phyloP scores from a whole-genome alignment of 495 filamentous ascomycete genomes.

The Opeltia flavorubescens region DNA sequence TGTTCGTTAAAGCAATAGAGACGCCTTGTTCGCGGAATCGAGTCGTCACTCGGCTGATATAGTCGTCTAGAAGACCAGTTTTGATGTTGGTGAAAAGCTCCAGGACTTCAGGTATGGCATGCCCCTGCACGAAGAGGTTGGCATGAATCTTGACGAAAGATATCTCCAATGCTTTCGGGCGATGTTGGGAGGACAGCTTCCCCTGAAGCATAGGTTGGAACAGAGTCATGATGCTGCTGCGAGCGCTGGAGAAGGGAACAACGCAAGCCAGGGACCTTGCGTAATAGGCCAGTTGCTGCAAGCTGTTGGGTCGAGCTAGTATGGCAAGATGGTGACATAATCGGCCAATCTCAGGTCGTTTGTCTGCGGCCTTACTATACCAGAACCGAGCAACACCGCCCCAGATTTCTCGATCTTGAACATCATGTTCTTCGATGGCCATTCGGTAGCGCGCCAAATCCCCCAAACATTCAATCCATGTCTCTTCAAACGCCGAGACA shows the following conservation, averaged over 20 bases:
- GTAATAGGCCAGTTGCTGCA: conserved; percentile 70
- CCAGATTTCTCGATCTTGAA: conserved; percentile 65
- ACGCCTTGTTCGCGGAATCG: conserved; percentile 53
- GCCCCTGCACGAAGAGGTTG: conserved; percentile 45
- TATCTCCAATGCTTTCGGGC: conserved; percentile 29
- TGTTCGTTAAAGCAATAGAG: conserved; percentile 35
- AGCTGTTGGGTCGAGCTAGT: conserved; percentile 54
- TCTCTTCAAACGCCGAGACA: conserved; percentile 54
- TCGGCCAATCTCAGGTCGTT: conserved; percentile 52
- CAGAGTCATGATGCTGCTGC: conserved; percentile 56
- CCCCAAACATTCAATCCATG: conserved; percentile 74
- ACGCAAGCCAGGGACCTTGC: conserved; percentile 33
- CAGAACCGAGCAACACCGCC: conserved; percentile 60
- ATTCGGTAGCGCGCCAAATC: conserved; percentile 36
- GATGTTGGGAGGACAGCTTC: conserved; percentile 20
- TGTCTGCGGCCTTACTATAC: conserved; percentile 69
- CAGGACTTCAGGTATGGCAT: conserved; percentile 27
- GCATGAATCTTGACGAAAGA: conserved; percentile 52
- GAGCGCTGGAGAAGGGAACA: conserved; percentile 43
- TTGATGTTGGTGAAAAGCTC: conserved; percentile 32
- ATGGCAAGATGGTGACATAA: conserved; percentile 81
- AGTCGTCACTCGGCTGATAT: conserved; percentile 41
- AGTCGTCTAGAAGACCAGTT: conserved; percentile 36
- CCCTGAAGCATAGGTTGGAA: conserved; percentile 50
- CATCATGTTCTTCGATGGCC: conserved; percentile 37